Percentiles rank a stretch among this genome's conserved stretches.
phyloP scores from a whole-genome alignment of 352 stramenopile genomes.

The Phytopythium oedochilum region DNA sequence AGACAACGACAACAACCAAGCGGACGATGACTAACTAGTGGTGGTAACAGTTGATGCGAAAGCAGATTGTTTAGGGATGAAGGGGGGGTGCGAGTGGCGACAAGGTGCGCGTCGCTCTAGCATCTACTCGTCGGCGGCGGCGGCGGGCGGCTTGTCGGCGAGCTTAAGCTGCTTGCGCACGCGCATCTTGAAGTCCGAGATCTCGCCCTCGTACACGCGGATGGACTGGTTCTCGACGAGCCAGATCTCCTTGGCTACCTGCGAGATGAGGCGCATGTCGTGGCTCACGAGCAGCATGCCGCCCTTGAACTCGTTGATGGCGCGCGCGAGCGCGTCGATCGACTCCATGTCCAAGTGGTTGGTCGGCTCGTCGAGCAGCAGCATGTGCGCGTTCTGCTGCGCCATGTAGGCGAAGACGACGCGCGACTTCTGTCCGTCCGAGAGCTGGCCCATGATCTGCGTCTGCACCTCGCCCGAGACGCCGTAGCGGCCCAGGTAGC shows the following conservation, averaged over 20 bases:
- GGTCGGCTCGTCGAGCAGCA: conserved; percentile 88
- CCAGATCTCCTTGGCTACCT: conserved; percentile 99
- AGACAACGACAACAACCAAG: conserved; percentile 9
- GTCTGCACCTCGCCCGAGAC: conserved; percentile 95
- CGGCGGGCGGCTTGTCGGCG: conserved; percentile 36
- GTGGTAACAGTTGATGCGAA: too few species aligned
- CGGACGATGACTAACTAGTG: not conserved
- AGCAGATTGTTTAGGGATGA: not conserved
- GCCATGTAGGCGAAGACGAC: conserved; percentile 98
- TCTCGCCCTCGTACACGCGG: conserved; percentile 96
- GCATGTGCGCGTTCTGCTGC: conserved; percentile 96
- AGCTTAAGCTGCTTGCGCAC: conserved; percentile 86
- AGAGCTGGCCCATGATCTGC: conserved; percentile 95
- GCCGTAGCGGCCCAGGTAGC: conserved; percentile 95
- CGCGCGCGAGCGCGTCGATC: conserved; percentile 97
- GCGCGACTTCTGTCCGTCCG: conserved; percentile 95
- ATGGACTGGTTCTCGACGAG: conserved; percentile 97
- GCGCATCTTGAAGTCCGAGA: conserved; percentile 97
- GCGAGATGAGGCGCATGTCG: conserved; percentile 98
- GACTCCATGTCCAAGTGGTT: conserved; percentile 93
- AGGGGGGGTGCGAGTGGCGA: not conserved
- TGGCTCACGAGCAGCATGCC: conserved; percentile 98
- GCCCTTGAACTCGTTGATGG: conserved; percentile 97
- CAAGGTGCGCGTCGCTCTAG: not conserved
- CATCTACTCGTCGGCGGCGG: conserved; percentile 2